Base-by-base conservation (phyloP, 805 yeast genomes). In the Pichia exigua region DNA sequence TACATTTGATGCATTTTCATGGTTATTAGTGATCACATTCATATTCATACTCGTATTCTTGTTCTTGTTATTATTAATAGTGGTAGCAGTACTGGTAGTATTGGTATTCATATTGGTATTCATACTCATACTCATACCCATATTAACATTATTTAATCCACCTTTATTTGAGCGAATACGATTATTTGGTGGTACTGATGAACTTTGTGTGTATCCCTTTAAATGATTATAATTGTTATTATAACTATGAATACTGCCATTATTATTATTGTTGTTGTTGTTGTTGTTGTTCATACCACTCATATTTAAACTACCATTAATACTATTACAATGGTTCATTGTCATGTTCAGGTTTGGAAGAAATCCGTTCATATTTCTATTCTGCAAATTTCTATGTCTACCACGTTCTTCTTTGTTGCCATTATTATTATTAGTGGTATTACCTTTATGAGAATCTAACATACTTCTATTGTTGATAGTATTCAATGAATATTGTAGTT, bases 401-500 rank as follows among this genome's bases (percentile, higher is more conserved):
- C 57, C 57, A 3, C 57, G 32, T 17, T 54, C 54, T n/a, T 54
- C 57, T n/a, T 48, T 42, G 15, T 35, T 35, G 9, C 39, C 39
- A 35, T 10, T 20, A 40, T 38, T 42, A 22, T 1, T 13, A 32
- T 27, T n/a, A 4, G 2, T 32, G 11, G 18, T 20, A 24, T 32
- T 32, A n/a, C 20, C 17, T 46, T 56, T 60, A 44, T 38, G 51
- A 28, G 56, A 53, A 45, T 64, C 67, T 18, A 57, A 41, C 45
- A 56, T 59, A 15, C 61, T 51, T 47, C 67, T 57, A 40, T 56
- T 60, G 5, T 63, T 56, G 11, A 64, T 63, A 3, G 67, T 63
- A 49, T 59, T 58, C 48, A 64, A 46, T 11, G 67, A 61, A 42
- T 65, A 62, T 45, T 59, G 61, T 50, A 65, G 48, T 55, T 63